Base-by-base conservation (phyloP, 164 flowering plant genomes). In the Liquidambar formosana region DNA sequence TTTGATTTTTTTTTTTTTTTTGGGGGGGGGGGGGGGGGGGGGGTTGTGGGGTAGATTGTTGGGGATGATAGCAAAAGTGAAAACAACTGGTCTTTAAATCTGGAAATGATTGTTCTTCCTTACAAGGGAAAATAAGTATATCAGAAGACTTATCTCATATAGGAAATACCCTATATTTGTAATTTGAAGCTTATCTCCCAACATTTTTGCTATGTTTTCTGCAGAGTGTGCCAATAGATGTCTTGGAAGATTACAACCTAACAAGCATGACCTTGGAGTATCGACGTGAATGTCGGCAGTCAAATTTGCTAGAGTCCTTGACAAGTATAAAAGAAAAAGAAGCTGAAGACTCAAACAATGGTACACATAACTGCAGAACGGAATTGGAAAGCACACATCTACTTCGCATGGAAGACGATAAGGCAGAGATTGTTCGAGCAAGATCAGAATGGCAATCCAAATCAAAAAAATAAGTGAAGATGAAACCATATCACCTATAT, bases 211-310 rank as follows among this genome's bases (percentile, higher is more conserved):
- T 0, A 8, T 43, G 23, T 44, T 25, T 9, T n/a, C 47, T 74
- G 80, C 86, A 91, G 92, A 91, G 94, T 72, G 90, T 86, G 49
- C 93, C 94, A 18, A 69, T 84, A 43, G 63, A 78, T 8, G 85
- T 91, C 15, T 58, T 88, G 21, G 86, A 83, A 65, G 75, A 81
- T 46, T 86, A 79, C 67, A 52, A 76, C 28, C 80, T 91, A 9
- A 79, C 77, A 45, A 82, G 86, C 77, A 83, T 91, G 90, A 89
- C 91, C 0, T 73, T 91, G 61, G 97, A 91, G 75, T 91, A 88
- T 63, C 73, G 93, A 54, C 79, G 94, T 0, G 94, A 91, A 67
- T 91, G 97, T 63, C 74, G 82, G 28, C 90, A 79, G 64, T 79
- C 85, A 4, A 79, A 81, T 64, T 53, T 86, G 71, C 76, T 91